A percentile compares a stretch with the other conserved stretches of the same genome.
Conservation (phyloP, 129 eudicot genomes). For the Scalesia atractyloides region DNA sequence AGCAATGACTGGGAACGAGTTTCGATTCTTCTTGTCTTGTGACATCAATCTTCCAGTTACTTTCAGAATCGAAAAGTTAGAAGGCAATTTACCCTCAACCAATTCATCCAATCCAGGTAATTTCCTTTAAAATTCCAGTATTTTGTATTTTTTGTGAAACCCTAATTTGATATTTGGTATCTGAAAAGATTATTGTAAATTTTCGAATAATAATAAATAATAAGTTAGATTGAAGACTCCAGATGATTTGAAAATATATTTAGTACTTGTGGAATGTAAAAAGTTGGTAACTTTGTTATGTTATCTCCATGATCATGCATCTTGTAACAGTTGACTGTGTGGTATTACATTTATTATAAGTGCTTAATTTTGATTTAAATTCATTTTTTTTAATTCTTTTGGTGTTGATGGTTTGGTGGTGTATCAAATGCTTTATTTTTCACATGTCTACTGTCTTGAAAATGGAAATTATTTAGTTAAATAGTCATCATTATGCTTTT, state of each 20-base stretch:
- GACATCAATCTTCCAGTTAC: constrained; percentile 95
- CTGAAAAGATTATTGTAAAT: background rate
- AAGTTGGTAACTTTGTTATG: background rate
- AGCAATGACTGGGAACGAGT: constrained; percentile 76
- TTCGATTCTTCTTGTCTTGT: constrained; percentile 88
- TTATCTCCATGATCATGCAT: background rate
- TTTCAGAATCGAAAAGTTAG: constrained; percentile 77
- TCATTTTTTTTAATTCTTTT: background rate
- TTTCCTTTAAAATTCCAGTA: background rate
- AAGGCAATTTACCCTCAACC: constrained; percentile 62
- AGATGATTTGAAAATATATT: background rate
- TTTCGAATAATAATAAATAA: background rate
- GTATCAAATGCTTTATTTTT: background rate
- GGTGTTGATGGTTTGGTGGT: background rate
- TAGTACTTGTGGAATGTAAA: background rate
- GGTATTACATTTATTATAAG: background rate
- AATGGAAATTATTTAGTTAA: background rate
- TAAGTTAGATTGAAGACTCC: background rate
- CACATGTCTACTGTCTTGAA: background rate
- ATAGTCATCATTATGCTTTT: background rate
- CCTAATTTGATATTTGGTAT: constrained; percentile 15
- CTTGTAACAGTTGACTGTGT: background rate
- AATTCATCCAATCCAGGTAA: constrained; percentile 57
- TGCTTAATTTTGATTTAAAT: background rate
- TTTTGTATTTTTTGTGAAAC: background rate